Evolutionary conservation across 1,284 basidiomycete genomes (phyloP), one percentile per base, ranked within the genome.

Genomic region (Cryptococcus hybrid): DNA sequence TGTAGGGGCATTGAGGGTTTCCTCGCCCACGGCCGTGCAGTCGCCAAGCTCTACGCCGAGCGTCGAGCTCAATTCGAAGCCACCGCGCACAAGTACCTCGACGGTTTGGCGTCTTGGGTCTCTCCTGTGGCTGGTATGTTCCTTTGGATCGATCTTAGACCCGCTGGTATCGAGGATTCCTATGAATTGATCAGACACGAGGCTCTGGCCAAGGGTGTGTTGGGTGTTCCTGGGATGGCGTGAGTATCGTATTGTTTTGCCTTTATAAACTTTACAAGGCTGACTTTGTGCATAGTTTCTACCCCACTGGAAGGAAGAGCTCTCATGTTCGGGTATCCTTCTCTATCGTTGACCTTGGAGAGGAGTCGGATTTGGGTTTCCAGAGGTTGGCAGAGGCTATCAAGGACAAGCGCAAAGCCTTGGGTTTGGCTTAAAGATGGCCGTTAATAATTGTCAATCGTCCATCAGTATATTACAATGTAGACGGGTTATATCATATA

Each of bases 121-220:
- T 81, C 83, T 0, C 94, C 94, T 0, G 87, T 90, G 52, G 89
- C 93, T 2, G 93, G 93, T 61, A 89, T 92, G 88, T 92, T 93
- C 79, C 85, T 90, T 70, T 93, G 90, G 90, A 88, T 70, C 59
- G 85, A 81, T 56, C 60, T 76, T 52, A 73, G 59, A 12, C 74
- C 66, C 9, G 55, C 67, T 2, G 75, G 73, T 7, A 69, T 78
- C 46, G 57, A 60, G 13, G 92, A 97, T 75, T 90, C 89, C 2
- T 85, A 84, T 65, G 78, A 81, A n/a, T 70, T 96, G 50, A 90
- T 97, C 67, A 81, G 84, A 54, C 87, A 84, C 12, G 87, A 87
- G 65, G 92, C 92, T 2, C 82, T 89, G 51, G 84, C 86, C 56
- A 85, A 85, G 52, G 91, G 91, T 24, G 89, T 98, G 2, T 83